Conservation (phyloP, 768 basidiomycete species). For the Rickenella mellea region DNA sequence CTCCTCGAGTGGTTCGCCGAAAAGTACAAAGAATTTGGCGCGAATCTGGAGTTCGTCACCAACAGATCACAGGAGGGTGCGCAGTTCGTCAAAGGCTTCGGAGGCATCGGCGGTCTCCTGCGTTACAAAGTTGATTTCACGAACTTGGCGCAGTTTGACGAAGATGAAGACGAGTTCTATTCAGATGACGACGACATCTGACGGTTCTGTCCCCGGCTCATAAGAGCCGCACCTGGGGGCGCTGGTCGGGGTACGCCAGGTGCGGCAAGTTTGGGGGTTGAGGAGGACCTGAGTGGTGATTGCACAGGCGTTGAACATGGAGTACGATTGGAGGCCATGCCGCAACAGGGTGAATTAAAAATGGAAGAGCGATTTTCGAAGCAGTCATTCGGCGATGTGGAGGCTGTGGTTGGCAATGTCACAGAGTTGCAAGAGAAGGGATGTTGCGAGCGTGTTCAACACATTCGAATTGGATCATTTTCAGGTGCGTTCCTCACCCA, state of each 20-base stretch:
- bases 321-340: too few species aligned
- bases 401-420: too few species aligned
- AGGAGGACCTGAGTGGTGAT: slow-evolving; percentile 22
- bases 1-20: slow-evolving; percentile 98
- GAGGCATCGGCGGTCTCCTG: slow-evolving; percentile 91
- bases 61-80: slow-evolving; percentile 95
- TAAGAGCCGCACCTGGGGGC: slow-evolving; percentile 59
- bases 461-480: too few species aligned
- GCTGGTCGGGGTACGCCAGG: slow-evolving; percentile 41
- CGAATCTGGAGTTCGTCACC: slow-evolving; percentile 91
- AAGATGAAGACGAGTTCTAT: slow-evolving; percentile 82
- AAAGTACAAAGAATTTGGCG: slow-evolving; percentile 96
- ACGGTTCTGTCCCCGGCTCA: slow-evolving; percentile 83
- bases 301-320: background rate
- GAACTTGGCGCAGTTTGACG: slow-evolving; percentile 64
- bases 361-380: too few species aligned
- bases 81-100: slow-evolving; percentile 97
- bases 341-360: too few species aligned
- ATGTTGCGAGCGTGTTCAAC: too few species aligned
- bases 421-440: too few species aligned
- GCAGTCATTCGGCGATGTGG: too few species aligned
- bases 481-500: too few species aligned
- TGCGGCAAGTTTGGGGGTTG: too few species aligned
- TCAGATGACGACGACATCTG: slow-evolving; percentile 71
- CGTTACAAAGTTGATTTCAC: slow-evolving; percentile 97